Base-by-base conservation (phyloP, 306 rosid genomes). In the Prunus persica region DNA sequence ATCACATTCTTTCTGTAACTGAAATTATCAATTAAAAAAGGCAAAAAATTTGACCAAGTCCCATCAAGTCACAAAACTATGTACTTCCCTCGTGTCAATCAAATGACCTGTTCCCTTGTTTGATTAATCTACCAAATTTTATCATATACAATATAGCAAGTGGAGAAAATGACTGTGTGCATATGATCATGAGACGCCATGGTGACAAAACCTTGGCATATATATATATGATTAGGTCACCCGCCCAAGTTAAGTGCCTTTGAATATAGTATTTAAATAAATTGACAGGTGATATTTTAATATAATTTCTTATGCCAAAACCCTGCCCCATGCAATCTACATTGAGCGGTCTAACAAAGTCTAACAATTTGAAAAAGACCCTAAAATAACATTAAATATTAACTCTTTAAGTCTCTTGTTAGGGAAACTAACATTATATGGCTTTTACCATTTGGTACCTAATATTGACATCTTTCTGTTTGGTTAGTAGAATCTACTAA, bases 401-500 rank as follows among this genome's bases (percentile, higher is more conserved):
- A 43, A 65, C 9, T 49, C 70, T 46, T 74, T 13, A 75, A 86
- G 97, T 91, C 92, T 74, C 43, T 45, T 79, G 93, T 82, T 89
- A 86, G 93, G 89, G 80, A 83, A 89, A 72, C 95, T 83, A 91
- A 86, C 90, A 83, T 83, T 77, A 85, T 73, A 87, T 81, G 82
- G 75, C 82, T 83, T 84, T 86, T 69, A 78, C 65, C 43, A 77
- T 82, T 73, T 45, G 75, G 82, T 75, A 90, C 93, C 94, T 90
- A 88, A 89, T 90, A 34, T 87, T 86, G 91, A 87, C 82, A 81
- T 77, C 52, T 82, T 88, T 80, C 43, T 69, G 69, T 67, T 58
- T 81, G 91, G 92, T 93, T 82, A 88, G 96, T 86, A 85, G 76
- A 75, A 47, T 85, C 77, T 87, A 88, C 91, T 86, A 86, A 84